Percentiles rank a stretch among this genome's conserved stretches.
phyloP scores from a whole-genome alignment of 2,329 filamentous ascomycete genomes.

The Raffaelea deltoideospora region DNA sequence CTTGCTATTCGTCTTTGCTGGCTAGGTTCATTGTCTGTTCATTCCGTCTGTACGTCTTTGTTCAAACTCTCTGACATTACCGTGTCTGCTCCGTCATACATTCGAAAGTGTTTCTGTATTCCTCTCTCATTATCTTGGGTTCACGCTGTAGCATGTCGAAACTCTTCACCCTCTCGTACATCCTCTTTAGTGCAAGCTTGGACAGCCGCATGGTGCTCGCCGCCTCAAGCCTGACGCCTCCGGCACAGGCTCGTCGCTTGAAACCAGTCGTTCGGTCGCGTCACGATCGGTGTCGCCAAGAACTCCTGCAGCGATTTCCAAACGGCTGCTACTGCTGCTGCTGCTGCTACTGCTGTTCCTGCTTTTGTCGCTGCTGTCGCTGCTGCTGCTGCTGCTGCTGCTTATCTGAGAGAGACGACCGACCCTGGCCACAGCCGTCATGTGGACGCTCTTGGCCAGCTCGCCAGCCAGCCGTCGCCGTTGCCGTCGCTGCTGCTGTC shows the following conservation, averaged over 20 bases:
- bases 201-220: conserved; percentile 4
- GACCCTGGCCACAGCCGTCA: neutral
- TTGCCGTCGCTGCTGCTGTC: neutral
- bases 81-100: too few relatives aligned
- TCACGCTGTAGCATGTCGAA: too few relatives aligned
- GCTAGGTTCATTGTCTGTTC: too few relatives aligned
- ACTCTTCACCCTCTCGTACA: neutral
- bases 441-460: neutral
- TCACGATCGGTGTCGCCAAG: neutral
- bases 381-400: neutral
- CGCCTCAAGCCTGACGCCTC: neutral
- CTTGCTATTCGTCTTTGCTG: too few relatives aligned
- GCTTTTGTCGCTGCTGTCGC: neutral
- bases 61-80: too few relatives aligned
- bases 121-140: too few relatives aligned
- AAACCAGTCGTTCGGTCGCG: neutral
- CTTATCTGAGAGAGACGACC: too few relatives aligned
- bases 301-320: neutral
- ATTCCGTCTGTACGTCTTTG: too few relatives aligned
- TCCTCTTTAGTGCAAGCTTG: neutral
- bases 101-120: too few relatives aligned
- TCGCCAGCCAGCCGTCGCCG: neutral
- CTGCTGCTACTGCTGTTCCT: neutral
- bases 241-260: neutral
- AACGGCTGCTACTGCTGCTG: neutral